Evolutionary conservation across 768 basidiomycete species (phyloP), one percentile per base, ranked within the genome.

Genomic region (Suillus fuscotomentosus): DNA sequence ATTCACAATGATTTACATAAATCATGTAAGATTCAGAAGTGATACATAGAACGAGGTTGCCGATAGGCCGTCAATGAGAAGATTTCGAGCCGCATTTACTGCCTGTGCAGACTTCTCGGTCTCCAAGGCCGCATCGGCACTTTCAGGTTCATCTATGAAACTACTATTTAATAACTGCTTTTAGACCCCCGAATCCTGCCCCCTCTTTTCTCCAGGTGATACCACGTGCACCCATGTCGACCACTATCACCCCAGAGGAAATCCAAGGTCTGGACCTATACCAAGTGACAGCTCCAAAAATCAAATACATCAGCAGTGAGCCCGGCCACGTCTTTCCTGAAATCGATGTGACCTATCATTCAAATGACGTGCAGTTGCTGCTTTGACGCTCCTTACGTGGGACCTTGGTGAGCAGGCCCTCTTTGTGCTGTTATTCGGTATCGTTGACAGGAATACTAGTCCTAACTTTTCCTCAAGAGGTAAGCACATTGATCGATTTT

Each of bases 391-490:
- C n/a, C 47, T 43, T 10, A 48, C 41, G 8, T 63, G 59, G 57
- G 63, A 63, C 38, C 22, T 63, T 5, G 10, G 63, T 63, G 45
- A 63, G 63, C 22, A 31, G 3, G 14, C 20, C 17, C 24, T 20
- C 9, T 63, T 22, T 48, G 13, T 42, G 24, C 10, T 20, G 13
- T 48, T 20, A 60, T 61, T 27, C 7, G 7, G 17, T 11, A 45
- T n/a, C 60, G 3, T 31, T 60, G 24, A 61, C 59, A 38, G 5
- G 31, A 22, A 14, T 17, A 8, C n/a, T 8, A 63, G 63, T 62
- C 31, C 45, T 63, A 2, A 63, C 63, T 15, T 63, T 63, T 42
- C 41, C 57, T 60, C 31, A 62, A 13, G 60, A 63, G n/a, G 63
- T 63, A 39, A 62, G 17, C 11, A 36, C 34, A 3, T 36, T 34